These are phyloP conservation scores for Aspergillus pseudonomiae DNA, from an alignment of 2,329 filamentous ascomycete genomes.

Conservation along the genomic window DNA sequence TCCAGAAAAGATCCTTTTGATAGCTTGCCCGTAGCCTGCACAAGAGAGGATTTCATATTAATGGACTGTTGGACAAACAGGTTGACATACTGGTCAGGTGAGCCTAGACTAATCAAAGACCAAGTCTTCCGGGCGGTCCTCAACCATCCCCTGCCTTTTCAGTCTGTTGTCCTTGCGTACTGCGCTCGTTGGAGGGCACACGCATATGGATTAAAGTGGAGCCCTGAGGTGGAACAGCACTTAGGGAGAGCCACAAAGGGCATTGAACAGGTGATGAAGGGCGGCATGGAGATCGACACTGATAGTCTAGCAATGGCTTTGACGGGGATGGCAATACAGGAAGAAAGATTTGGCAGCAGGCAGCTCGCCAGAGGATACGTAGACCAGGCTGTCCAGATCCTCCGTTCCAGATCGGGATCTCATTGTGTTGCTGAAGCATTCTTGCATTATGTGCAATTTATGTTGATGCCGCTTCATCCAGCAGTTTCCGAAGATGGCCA, in stretches of 20 bases:
- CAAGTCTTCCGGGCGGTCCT: slow-evolving; percentile 39
- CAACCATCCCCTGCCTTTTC: slow-evolving; percentile 39
- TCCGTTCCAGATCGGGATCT: slow-evolving; percentile 32
- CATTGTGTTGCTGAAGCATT: slow-evolving; percentile 31
- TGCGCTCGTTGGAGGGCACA: slow-evolving; percentile 41
- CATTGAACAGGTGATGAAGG: slow-evolving; percentile 31
- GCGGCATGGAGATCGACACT: slow-evolving; percentile 24
- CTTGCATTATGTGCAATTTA: slow-evolving; percentile 39
- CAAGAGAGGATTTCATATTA: slow-evolving; percentile 35
- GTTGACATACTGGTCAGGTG: slow-evolving; percentile 46
- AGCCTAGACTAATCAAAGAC: slow-evolving; percentile 42
- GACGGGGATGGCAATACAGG: slow-evolving; percentile 40
- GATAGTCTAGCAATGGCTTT: slow-evolving; percentile 38
- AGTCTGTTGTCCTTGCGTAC: slow-evolving; percentile 41
- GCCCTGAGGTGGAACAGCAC: slow-evolving; percentile 32
- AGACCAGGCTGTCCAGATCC: slow-evolving; percentile 35
- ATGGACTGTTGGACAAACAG: slow-evolving; percentile 40
- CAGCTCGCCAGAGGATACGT: slow-evolving; percentile 30
- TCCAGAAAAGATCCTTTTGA: slow-evolving; percentile 38
- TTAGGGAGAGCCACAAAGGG: slow-evolving; percentile 28
- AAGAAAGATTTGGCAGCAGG: slow-evolving; percentile 42
- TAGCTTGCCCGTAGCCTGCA: slow-evolving; percentile 30
- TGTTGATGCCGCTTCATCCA: slow-evolving; percentile 29
- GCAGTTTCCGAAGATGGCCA: slow-evolving; percentile 23
- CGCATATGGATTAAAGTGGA: slow-evolving; percentile 27